Percentiles rank a stretch among this genome's conserved stretches.
These are phyloP conservation scores for Sporothrix euskadiensis DNA, from an alignment of 2,329 filamentous ascomycete species.

Conservation along the genomic window DNA sequence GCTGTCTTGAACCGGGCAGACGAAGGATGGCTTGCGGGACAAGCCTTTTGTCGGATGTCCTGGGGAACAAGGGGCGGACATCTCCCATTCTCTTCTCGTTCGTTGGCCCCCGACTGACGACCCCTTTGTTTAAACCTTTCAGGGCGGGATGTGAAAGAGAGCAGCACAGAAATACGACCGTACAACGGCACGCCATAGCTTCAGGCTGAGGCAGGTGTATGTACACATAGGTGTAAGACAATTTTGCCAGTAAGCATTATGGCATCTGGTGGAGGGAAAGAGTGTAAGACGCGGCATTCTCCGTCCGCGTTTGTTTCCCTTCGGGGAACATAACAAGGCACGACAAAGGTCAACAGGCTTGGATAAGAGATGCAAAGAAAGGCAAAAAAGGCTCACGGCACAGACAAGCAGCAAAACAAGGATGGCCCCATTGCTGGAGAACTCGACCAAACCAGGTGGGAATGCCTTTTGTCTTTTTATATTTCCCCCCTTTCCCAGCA, in stretches of 20 bases:
- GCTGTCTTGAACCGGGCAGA: constrained; percentile 17
- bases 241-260: neutral
- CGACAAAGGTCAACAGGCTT: too few relatives aligned
- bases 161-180: neutral
- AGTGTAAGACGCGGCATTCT: neutral
- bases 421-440: constrained; percentile 4
- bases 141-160: neutral
- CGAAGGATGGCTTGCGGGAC: constrained; percentile 13
- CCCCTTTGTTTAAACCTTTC: neutral
- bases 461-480: neutral
- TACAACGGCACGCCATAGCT: neutral
- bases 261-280: neutral
- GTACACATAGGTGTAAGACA: neutral
- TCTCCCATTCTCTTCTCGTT: neutral
- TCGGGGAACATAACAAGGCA: neutral
- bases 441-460: neutral
- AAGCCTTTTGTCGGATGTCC: constrained; percentile 8
- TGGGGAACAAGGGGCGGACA: neutral
- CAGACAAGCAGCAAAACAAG: neutral
- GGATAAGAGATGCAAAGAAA: too few relatives aligned
- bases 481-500: neutral
- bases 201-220: neutral
- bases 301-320: neutral
- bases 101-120: neutral
- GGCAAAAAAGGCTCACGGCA: neutral